Conservation (phyloP, 495 filamentous ascomycete genomes). For the Astrothelium macrocarpum region DNA sequence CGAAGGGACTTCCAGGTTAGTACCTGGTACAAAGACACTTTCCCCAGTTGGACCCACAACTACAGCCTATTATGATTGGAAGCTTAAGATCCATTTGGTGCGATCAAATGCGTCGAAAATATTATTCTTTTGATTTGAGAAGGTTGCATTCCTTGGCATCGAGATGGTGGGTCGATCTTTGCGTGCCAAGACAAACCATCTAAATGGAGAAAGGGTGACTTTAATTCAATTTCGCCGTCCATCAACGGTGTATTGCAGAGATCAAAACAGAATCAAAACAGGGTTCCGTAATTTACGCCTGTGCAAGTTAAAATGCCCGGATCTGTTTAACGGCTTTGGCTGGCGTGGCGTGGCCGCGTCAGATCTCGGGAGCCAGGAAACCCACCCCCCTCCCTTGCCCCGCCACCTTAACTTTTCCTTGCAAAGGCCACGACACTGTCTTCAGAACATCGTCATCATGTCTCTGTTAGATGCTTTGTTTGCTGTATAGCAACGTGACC, state of each 20-base stretch:
- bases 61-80: too few relatives aligned
- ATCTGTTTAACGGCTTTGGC: not conserved
- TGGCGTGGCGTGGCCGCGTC: not conserved
- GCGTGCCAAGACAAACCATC: not conserved
- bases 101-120: too few relatives aligned
- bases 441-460: not conserved
- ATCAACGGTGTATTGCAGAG: not conserved
- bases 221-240: not conserved
- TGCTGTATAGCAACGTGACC: not conserved
- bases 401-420: not conserved
- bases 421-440: conserved; percentile 1
- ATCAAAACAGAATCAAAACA: not conserved
- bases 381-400: not conserved
- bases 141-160: not conserved
- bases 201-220: not conserved
- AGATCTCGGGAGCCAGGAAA: not conserved
- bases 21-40: too few relatives aligned
- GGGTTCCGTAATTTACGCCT: not conserved
- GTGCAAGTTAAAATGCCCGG: not conserved
- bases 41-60: too few relatives aligned
- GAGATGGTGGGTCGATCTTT: not conserved
- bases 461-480: not conserved
- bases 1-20: too few relatives aligned
- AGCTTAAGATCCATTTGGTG: too few relatives aligned
- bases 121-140: not conserved